phyloP scores from a whole-genome alignment of 208 protist species.

The Leishmania amazonensis region DNA sequence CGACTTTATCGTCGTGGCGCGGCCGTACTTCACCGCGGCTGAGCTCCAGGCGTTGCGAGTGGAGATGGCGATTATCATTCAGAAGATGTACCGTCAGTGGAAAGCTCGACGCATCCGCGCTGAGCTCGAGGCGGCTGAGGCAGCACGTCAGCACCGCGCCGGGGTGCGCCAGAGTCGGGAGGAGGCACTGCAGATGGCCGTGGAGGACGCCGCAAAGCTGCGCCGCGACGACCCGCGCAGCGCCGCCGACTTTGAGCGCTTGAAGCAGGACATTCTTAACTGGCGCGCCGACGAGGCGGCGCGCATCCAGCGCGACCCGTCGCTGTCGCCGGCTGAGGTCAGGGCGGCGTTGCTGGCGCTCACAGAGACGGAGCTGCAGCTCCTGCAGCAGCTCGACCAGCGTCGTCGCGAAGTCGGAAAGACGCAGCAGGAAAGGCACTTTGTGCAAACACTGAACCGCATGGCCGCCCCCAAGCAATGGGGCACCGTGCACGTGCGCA shows the following conservation, averaged over 20 bases:
- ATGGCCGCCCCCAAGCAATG: conserved; percentile 90
- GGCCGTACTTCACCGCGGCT: conserved; percentile 88
- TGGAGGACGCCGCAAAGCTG: conserved; percentile 78
- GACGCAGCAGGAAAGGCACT: conserved; percentile 62
- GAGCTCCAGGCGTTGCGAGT: conserved; percentile 64
- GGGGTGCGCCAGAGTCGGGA: conserved; percentile 58
- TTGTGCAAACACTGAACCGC: conserved; percentile 64
- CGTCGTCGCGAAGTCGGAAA: conserved; percentile 71
- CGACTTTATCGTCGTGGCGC: conserved; percentile 76
- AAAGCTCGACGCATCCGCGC: conserved; percentile 84
- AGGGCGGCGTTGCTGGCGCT: conserved; percentile 83
- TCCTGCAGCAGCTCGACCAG: conserved; percentile 96
- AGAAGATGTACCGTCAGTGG: conserved; percentile 93
- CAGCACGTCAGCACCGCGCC: conserved; percentile 60
- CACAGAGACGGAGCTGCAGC: conserved; percentile 94
- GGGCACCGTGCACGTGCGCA: conserved; percentile 83
- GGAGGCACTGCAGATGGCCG: conserved; percentile 66
- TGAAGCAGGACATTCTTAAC: conserved; percentile 90
- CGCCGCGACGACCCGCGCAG: conserved; percentile 91
- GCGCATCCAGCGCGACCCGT: conserved; percentile 62
- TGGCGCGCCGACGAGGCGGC: conserved; percentile 89
- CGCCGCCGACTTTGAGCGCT: conserved; percentile 91
- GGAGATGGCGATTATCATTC: conserved; percentile 87
- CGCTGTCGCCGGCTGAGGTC: conserved; percentile 53
- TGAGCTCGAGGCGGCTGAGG: conserved; percentile 60